Evolutionary conservation across 2,329 filamentous ascomycete genomes (phyloP), one percentile per base, ranked within the genome.

Genomic region (Simplicillium aogashimaense): DNA sequence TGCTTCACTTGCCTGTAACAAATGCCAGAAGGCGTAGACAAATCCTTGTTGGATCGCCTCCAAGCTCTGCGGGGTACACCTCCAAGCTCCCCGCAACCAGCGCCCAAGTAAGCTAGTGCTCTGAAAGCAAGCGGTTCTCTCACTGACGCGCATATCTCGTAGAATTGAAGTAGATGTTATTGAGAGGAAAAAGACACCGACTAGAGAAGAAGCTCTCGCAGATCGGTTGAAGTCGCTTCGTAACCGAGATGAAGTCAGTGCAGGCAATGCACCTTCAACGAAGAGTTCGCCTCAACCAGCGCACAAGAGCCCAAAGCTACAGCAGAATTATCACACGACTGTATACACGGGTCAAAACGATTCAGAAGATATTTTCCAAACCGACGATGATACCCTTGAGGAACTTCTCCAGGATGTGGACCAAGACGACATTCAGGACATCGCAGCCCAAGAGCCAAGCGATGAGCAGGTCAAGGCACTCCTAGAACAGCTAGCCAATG

Each of bases 141-240:
- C 35, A 46, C 30, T 32, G 50, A 48, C 49, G 32, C 40, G 49
- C 37, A 49, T 50, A 36, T 47, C 54, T 47, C 55, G 42, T 25
- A 52, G 57, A 15, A 50, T 59, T 17, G 52, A 50, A 8, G 39
- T 62, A 15, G 60, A 64, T 25, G 54, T 61, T 3, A 66, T 70
- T 40, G 63, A 69, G 45, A 54, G 64, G 7, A 58, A 56, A 11
- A 65, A 61, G 46, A 58, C 67, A 2, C 54, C 58, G 1, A 68
- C 69, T 0, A 61, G 61, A 32, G 71, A 75, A 46, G 72, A 77
- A 51, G 61, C 64, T 8, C 61, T 78, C 8, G 60, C 72, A 2
- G 66, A 66, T 3, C 65, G 74, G 16, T 60, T 78, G 35, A 71
- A 69, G 47, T 66, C 60, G 6, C 59, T 78, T 15, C 67, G 74